Evolutionary conservation across 768 basidiomycete genomes (phyloP), one percentile per base, ranked within the genome.

Genomic region (Jaapia argillacea): DNA sequence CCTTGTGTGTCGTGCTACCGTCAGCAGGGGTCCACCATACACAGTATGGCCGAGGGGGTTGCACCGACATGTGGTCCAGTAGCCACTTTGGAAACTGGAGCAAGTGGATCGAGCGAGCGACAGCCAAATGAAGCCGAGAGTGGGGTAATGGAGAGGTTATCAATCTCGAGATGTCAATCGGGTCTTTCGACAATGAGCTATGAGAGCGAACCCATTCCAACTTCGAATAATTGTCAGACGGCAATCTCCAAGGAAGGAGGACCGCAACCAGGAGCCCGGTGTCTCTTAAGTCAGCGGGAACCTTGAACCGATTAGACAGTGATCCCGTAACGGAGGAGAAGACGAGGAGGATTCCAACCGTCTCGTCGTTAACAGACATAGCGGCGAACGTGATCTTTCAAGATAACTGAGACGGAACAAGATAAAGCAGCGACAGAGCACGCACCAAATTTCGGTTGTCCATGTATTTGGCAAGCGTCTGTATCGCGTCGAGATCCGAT

Each of bases 301-400:
- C 67, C 31, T 64, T 62, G 37, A 78, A 61, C 12, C 60, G 53
- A 4, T 54, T 58, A 39, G 55, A 53, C n/a, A 76, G 57, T 3
- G 58, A 44, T 2, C 54, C 42, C 31, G 66, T 58, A 5, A 53
- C 51, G 13, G 63, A 55, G 18, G 75, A 67, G 49, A 79, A 74
- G n/a, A 85, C 51, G n/a, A 85, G 31, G 24, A 82, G 64, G 26
- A 75, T 54, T 5, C 74, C 83, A 12, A 70, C 66, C 39, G 72
- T 58, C 26, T 61, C 57, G 21, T 60, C 60, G 48, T 80, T 75
- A 37, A 79, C 56, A 35, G 54, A 56, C 1, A 77, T 51, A 21
- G 75, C 69, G 7, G 74, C 57, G 41, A 71, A 60, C 36, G 73
- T 67, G 45, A 72, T 64, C 81, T 83, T 38, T 28, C 49, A 28